These are phyloP conservation scores for Lichtheimia ramosa DNA, from an alignment of 371 early-diverging fungal genomes.

Conservation along the genomic window DNA sequence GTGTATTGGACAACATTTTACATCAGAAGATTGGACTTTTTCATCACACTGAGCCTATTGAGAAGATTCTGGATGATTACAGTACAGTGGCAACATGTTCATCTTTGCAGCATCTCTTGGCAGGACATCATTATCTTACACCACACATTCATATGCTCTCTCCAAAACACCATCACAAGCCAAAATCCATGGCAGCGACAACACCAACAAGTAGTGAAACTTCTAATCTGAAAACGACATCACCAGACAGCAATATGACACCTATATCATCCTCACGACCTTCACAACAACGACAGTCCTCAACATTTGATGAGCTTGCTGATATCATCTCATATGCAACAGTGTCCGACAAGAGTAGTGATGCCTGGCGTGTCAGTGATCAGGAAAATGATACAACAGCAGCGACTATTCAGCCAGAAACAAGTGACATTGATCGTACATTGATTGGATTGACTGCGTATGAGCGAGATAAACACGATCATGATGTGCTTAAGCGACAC, in stretches of 20 bases:
- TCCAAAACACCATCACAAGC: conserved; percentile 18
- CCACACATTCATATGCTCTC: conserved; percentile 26
- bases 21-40: conserved; percentile 76
- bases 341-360: conserved; percentile 1
- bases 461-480: conserved; percentile 11
- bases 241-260: background rate
- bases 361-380: too few relatives aligned
- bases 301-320: background rate
- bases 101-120: conserved; percentile 6
- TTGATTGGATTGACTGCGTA: background rate
- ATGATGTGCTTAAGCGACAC: conserved; percentile 58
- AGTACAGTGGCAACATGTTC: background rate
- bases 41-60: conserved; percentile 50
- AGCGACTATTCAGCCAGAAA: background rate
- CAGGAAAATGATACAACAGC: conserved; percentile 37
- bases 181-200: conserved; percentile 2
- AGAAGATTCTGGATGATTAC: conserved; percentile 21
- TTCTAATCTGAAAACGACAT: conserved; percentile 1
- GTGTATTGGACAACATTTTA: conserved; percentile 58
- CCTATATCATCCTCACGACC: conserved; percentile 4
- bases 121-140: conserved; percentile 8
- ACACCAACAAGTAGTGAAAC: background rate
- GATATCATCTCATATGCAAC: conserved; percentile 13
- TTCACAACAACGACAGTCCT: background rate
- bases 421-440: conserved; percentile 21